Evolutionary conservation across 495 filamentous ascomycete genomes (phyloP).

Genomic region (Neurospora cerealis): DNA sequence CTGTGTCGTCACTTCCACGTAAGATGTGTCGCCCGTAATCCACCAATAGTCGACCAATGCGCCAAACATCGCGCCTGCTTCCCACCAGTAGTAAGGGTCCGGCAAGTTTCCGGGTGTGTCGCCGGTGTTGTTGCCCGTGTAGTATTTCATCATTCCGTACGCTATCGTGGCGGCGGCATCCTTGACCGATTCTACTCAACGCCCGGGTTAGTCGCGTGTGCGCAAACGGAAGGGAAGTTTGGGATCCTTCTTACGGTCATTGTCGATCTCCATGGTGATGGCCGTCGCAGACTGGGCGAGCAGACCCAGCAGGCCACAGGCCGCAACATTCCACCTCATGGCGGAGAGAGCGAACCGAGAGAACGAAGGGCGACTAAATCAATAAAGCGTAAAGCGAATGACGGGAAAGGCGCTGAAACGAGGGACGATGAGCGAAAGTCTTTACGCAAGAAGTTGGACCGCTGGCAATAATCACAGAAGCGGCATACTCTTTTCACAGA

Average conservation of each 20-base stretch:
- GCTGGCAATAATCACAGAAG: neutral
- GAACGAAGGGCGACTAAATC: neutral
- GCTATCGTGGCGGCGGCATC: slow-evolving; percentile 35
- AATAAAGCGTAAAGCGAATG: neutral
- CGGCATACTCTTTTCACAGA: neutral
- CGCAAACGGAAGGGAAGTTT: neutral
- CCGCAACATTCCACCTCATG: slow-evolving; percentile 17
- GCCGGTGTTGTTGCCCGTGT: slow-evolving; percentile 61
- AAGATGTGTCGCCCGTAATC: slow-evolving; percentile 65
- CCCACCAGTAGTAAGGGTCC: slow-evolving; percentile 72
- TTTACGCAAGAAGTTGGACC: neutral
- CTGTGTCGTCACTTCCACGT: slow-evolving; percentile 58
- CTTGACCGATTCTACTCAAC: slow-evolving; percentile 28
- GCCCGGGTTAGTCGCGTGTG: slow-evolving; percentile 2
- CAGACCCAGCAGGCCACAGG: slow-evolving; percentile 9
- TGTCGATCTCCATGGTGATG: slow-evolving; percentile 15
- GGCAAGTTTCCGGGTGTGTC: slow-evolving; percentile 64
- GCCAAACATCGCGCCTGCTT: slow-evolving; percentile 67
- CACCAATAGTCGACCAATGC: slow-evolving; percentile 75
- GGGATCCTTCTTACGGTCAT: slow-evolving; percentile 16
- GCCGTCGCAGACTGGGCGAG: slow-evolving; percentile 15
- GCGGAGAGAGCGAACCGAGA: neutral
- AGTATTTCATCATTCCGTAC: slow-evolving; percentile 43
- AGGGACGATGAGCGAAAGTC: neutral
- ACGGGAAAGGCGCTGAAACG: neutral